Percentiles rank a stretch among this genome's conserved stretches.
These are phyloP conservation scores for Argentina anserina DNA, from an alignment of 306 rosid species.

Conservation along the genomic window DNA sequence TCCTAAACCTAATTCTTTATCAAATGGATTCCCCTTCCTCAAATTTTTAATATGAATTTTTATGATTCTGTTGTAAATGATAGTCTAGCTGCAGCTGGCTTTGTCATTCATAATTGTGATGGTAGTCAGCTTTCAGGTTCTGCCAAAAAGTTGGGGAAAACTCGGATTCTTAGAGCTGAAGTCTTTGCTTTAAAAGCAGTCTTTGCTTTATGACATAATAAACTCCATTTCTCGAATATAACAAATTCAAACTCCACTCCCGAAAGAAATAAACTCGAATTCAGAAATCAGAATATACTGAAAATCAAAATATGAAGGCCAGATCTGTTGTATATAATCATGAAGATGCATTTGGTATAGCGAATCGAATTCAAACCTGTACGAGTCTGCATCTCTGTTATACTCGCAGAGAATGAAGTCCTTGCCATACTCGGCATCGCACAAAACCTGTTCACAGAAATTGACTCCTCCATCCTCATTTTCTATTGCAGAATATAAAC, in stretches of 20 bases:
- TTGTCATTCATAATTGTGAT: no score
- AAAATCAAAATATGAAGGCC: not conserved
- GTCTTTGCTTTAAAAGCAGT: no score
- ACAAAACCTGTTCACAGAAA: conserved; percentile 45
- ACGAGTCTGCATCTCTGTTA: conserved; percentile 96
- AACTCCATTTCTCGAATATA: not conserved
- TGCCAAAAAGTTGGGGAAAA: no score
- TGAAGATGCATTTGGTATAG: not conserved
- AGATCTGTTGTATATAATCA: not conserved
- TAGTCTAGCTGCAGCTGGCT: no score
- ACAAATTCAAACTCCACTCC: not conserved
- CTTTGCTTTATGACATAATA: no score
- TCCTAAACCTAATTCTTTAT: no score
- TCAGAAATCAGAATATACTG: not conserved
- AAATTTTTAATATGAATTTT: no score
- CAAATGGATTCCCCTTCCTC: no score
- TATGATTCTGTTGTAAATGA: no score
- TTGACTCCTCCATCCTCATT: not conserved
- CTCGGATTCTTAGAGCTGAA: no score
- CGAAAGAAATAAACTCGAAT: no score
- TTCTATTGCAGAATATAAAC: not conserved
- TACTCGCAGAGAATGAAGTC: conserved; percentile 93
- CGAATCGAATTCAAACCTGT: conserved; percentile 45
- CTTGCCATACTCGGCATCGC: conserved; percentile 63
- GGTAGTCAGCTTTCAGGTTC: no score